Base-by-base conservation (phyloP, 225 moss, liverwort and hornwort genomes). In the Thuidium tamariscinum region DNA sequence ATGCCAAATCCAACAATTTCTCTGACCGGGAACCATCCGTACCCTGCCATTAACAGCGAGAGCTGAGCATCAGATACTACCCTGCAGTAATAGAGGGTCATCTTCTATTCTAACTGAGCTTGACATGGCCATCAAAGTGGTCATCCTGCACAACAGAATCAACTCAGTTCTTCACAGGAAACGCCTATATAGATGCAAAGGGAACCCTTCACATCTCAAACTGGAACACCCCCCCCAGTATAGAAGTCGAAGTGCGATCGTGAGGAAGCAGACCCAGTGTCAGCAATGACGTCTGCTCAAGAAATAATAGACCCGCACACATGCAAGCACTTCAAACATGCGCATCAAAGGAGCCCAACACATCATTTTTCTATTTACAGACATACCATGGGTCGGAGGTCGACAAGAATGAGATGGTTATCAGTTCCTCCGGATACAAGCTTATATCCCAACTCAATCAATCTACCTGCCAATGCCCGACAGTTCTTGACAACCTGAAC, bases 401-500 rank as follows among this genome's bases (percentile, higher is more conserved):
- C 97, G 32, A 97, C 95, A 74, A 97, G 97, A 66, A 94, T 92
- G 25, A 97, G 97, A 85, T 97, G 97, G 54, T 97, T 97, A n/a
- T 97, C 97, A 32, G 95, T 95, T 81, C 97, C 97, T 74, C 97
- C 95, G 27, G 95, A 97, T 56, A 97, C 95, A n/a, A 97, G 83
- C n/a, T 91, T 95, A 41, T 94, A 97, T 29, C 95, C 97, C 52
- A 95, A 89, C 88, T 92, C 93, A 79, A 84, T 89, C 86, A 96
- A 84, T 74, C 97, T 95, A 74, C 73, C 91, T 73, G 95, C 97
- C 87, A 97, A 89, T 71, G 95, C 94, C 84, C 88, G 92, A 84
- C 93, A 95, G 48, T 97, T 97, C n/a, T 91, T 91, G 51, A 95
- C 82, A 42, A 97, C 91, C 95, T 95, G 93, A 73, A 85, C 71